Percentiles rank a stretch among this genome's conserved stretches.
phyloP scores from a whole-genome alignment of 1,284 basidiomycete genomes.

The Laetiporus sulphureus region DNA sequence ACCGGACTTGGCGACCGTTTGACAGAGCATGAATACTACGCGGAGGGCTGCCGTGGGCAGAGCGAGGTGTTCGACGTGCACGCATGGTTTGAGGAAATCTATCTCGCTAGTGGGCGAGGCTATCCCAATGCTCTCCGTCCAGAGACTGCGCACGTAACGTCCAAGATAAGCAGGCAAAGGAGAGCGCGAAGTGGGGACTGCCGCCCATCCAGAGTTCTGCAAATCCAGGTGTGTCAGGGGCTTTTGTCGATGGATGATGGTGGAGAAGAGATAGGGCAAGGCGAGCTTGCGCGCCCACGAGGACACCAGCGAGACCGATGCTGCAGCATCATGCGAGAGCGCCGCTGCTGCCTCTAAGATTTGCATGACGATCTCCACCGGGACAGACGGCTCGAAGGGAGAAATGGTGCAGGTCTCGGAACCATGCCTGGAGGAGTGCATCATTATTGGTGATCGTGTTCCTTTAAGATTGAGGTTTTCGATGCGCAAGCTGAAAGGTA shows the following conservation, averaged over 20 bases:
- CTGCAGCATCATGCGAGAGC: slow-evolving; percentile 14
- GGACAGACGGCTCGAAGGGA: too few relatives aligned
- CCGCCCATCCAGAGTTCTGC: slow-evolving; percentile 9
- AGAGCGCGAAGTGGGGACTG: slow-evolving; percentile 2
- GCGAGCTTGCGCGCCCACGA: slow-evolving; percentile 19
- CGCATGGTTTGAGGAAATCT: slow-evolving; percentile 16
- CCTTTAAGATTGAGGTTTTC: too few relatives aligned
- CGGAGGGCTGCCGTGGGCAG: slow-evolving; percentile 18
- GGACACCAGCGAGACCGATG: slow-evolving; percentile 17
- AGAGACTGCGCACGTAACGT: slow-evolving; percentile 19
- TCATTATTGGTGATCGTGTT: too few relatives aligned
- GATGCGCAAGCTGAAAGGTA: too few relatives aligned
- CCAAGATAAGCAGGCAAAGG: slow-evolving; percentile 13
- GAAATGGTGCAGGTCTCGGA: too few relatives aligned
- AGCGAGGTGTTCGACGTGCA: slow-evolving; percentile 20
- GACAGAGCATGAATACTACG: slow-evolving; percentile 13
- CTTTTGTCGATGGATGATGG: slow-evolving; percentile 15
- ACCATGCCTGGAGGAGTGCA: too few relatives aligned
- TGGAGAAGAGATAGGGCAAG: slow-evolving; percentile 19
- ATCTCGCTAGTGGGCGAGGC: slow-evolving; percentile 14
- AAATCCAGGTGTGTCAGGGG: slow-evolving; percentile 10
- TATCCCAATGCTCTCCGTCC: slow-evolving; percentile 20
- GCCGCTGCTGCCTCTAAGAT: slow-evolving; percentile 18
- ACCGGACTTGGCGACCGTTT: slow-evolving; percentile 3
- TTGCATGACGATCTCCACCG: slow-evolving; percentile 19